Evolutionary conservation across 2,329 filamentous ascomycete genomes (phyloP).

Genomic region (Apiospora koreana): DNA sequence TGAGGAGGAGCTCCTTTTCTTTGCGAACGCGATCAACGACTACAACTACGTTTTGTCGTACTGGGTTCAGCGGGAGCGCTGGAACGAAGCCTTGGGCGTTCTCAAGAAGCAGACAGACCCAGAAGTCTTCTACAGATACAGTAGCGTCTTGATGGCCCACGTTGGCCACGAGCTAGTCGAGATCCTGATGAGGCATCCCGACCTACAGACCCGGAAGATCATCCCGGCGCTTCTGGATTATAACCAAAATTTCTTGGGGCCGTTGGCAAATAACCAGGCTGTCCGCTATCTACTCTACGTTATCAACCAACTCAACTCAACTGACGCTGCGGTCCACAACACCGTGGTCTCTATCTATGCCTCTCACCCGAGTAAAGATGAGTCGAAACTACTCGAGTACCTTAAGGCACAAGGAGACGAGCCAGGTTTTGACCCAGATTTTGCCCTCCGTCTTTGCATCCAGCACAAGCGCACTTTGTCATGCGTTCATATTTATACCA

Average conservation of each 20-base stretch:
- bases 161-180: slow-evolving; percentile 86
- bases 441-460: slow-evolving; percentile 92
- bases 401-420: slow-evolving; percentile 88
- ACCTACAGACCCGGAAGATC: slow-evolving; percentile 81
- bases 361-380: slow-evolving; percentile 78
- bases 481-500: slow-evolving; percentile 95
- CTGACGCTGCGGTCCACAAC: slow-evolving; percentile 89
- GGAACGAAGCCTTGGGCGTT: slow-evolving; percentile 82
- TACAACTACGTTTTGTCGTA: slow-evolving; percentile 95
- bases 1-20: slow-evolving; percentile 89
- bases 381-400: slow-evolving; percentile 83
- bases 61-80: slow-evolving; percentile 94
- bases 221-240: slow-evolving; percentile 95
- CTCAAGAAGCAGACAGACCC: slow-evolving; percentile 91
- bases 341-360: slow-evolving; percentile 96
- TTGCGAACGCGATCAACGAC: slow-evolving; percentile 85
- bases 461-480: slow-evolving; percentile 90
- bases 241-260: slow-evolving; percentile 72
- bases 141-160: slow-evolving; percentile 93
- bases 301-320: slow-evolving; percentile 80
- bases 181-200: slow-evolving; percentile 87
- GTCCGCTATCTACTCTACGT: slow-evolving; percentile 91
- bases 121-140: slow-evolving; percentile 95
- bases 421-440: slow-evolving; percentile 89
- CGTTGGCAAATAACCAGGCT: slow-evolving; percentile 81